phyloP scores from a whole-genome alignment of 1,284 basidiomycete genomes.

The Apiotrichum veenhuisii region DNA sequence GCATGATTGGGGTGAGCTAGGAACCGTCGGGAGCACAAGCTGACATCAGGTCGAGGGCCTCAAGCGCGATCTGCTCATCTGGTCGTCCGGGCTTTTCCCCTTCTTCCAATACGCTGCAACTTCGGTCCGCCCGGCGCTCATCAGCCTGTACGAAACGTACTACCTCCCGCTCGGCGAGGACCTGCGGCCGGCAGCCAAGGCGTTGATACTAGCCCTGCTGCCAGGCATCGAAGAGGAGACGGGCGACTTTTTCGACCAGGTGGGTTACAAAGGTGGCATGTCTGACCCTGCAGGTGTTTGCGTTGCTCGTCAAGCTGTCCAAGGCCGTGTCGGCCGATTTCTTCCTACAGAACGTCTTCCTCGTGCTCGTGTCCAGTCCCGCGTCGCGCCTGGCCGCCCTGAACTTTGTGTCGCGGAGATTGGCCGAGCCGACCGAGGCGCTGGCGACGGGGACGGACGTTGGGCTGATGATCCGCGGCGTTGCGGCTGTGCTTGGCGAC shows the following conservation, averaged over 20 bases:
- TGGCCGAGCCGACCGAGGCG: slow-evolving; percentile 54
- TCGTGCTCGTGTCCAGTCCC: slow-evolving; percentile 86
- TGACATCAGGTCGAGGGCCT: slow-evolving; percentile 72
- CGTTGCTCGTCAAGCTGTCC: slow-evolving; percentile 75
- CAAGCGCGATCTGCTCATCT: slow-evolving; percentile 79
- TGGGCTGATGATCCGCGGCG: slow-evolving; percentile 87
- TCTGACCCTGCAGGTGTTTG: slow-evolving; percentile 60
- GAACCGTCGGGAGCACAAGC: neutral
- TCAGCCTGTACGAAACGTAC: slow-evolving; percentile 82
- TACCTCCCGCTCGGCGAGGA: slow-evolving; percentile 80
- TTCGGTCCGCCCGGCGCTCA: slow-evolving; percentile 82
- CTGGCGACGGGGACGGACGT: slow-evolving; percentile 62
- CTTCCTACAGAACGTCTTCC: slow-evolving; percentile 93
- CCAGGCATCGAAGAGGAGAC: slow-evolving; percentile 95
- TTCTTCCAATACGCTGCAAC: slow-evolving; percentile 98
- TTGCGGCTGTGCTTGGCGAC: slow-evolving; percentile 82
- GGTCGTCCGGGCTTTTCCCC: slow-evolving; percentile 94
- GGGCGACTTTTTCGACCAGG: slow-evolving; percentile 94
- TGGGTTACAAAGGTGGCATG: slow-evolving; percentile 38
- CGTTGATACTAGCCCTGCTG: slow-evolving; percentile 85
- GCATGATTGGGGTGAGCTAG: slow-evolving; percentile 73
- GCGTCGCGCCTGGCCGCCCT: slow-evolving; percentile 78
- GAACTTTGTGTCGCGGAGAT: slow-evolving; percentile 75
- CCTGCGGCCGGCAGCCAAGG: slow-evolving; percentile 85
- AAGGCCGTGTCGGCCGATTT: slow-evolving; percentile 76